Base-by-base conservation (phyloP, 2,329 filamentous ascomycete species). In the Pestalotiopsis sp. region DNA sequence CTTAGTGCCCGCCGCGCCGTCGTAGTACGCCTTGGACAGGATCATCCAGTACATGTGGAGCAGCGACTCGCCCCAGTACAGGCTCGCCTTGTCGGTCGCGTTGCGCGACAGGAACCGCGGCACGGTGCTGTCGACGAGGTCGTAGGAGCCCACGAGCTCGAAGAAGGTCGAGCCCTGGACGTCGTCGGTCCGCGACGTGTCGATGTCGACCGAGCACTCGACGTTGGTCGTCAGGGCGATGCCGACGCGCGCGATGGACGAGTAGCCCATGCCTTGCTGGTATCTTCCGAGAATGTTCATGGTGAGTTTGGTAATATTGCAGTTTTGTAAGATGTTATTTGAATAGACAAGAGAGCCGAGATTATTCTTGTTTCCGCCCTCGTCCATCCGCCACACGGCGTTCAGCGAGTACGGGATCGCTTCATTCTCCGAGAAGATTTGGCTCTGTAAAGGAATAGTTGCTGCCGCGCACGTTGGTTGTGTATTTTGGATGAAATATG, bases 21-120 rank as follows among this genome's bases (percentile, higher is more conserved):
- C 58, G 13, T 20, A 67, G n/a, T 68, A 71, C 4, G 67, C 66
- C 2, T 65, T 11, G 14, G 59, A 17, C 36, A 66, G 23, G 13
- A 69, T 41, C 14, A 65, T 23, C 12, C 38, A 72, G 67, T 72
- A 72, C 17, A 70, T 14, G 1, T 4, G 12, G 17, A 72, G 7
- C 38, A 72, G 12, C 17, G 71, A 72, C 36, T 70, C 17, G 0
- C 68, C 71, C 71, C 71, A 72, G 36, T 45, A 71, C 58, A 72
- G 25, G 56, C 71, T 72, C 14, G 67, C 4, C 45, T 56, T 61
- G 5, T 36, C 27, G 9, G 65, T 70, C 20, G 6, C 25, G 67
- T 72, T 70, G 7, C 49, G 67, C 2, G 62, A 38, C 17, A 70
- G 67, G 20, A 72, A 72, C n/a, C 20, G 38, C 5, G 69, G 65